phyloP scores from a whole-genome alignment of 192 early-diverging fungal genomes.

The Coemansia sp. region DNA sequence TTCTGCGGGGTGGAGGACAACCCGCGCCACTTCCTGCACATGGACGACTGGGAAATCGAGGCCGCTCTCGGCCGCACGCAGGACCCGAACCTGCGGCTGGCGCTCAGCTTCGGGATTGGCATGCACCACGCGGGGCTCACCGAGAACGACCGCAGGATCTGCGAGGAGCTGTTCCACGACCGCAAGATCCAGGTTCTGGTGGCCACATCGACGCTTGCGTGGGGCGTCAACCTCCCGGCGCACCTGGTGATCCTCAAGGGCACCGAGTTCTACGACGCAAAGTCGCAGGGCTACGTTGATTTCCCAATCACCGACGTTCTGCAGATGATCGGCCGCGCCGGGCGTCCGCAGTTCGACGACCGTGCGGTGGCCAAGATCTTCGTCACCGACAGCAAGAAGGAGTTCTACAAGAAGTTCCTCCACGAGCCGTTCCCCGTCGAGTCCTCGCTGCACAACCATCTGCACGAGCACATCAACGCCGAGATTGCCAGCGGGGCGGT shows the following conservation, averaged over 20 bases:
- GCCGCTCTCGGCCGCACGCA: constrained; percentile 68
- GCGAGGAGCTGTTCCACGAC: constrained; percentile 92
- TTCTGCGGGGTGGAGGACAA: constrained; percentile 91
- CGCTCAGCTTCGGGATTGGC: constrained; percentile 94
- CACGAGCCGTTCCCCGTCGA: constrained; percentile 94
- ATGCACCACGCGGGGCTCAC: constrained; percentile 95
- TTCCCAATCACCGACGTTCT: constrained; percentile 97
- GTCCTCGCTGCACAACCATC: constrained; percentile 69
- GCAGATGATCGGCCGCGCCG: constrained; percentile 99
- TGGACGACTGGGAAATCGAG: constrained; percentile 79
- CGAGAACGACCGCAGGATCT: constrained; percentile 80
- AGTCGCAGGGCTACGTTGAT: constrained; percentile 87
- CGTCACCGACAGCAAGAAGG: constrained; percentile 94
- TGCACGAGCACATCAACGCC: constrained; percentile 92
- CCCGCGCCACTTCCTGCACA: constrained; percentile 84
- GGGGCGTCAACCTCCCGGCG: constrained; percentile 98
- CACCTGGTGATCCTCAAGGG: constrained; percentile 98
- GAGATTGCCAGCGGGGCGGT: constrained; percentile 90
- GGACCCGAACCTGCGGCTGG: constrained; percentile 75
- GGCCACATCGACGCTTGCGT: constrained; percentile 93
- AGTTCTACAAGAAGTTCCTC: constrained; percentile 98
- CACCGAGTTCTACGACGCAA: constrained; percentile 96
- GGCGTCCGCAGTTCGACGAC: constrained; percentile 93
- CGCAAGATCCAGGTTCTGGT: constrained; percentile 96
- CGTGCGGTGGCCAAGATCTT: constrained; percentile 90